Evolutionary conservation across 169 alveolate genomes (phyloP), one percentile per base, ranked within the genome.

Genomic region (Plasmodium gaboni): DNA sequence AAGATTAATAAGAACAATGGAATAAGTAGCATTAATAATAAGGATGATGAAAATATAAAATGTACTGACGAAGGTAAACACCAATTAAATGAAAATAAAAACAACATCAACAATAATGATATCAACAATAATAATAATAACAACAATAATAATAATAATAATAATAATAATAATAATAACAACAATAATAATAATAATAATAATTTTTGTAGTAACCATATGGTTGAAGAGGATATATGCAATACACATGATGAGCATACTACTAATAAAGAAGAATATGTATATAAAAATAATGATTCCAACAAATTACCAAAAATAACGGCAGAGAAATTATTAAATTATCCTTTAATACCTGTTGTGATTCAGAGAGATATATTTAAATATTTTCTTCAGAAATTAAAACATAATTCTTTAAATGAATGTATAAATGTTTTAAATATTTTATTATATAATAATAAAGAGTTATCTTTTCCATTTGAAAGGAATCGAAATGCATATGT

Each of bases 301-400:
- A 61, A 61, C 13, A 46, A 7, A 13, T 13, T 59, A 22, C 78
- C 26, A 12, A 57, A 48, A 68, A 80, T 80, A 53, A 68, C 90
- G n/a, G 90, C 90, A 19, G 90, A 65, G 42, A 22, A 26, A 4
- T 51, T 80, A 12, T 61, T 80, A 44, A 53, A 80, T 8, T 80
- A 53, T 46, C 90, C 90, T 8, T 71, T 80, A 69, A 80, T 80
- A 50, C 90, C 90, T 9, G 59, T 80, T 65, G 90, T 80, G 4
- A 68, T 80, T n/a, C 90, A 80, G 48, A 80, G 83, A 13, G 90
- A 80, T 71, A 26, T 80, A 68, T 80, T 80, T 80, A 80, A 57
- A 57, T 68, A 80, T 48, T 80, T 80, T 63, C 44, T 80, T 4
- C 73, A 80, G 59, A 80, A 80, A 32, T 9, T 80, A 12, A 80